phyloP scores from a whole-genome alignment of 495 filamentous ascomycete genomes.

The Terfezia claveryi region DNA sequence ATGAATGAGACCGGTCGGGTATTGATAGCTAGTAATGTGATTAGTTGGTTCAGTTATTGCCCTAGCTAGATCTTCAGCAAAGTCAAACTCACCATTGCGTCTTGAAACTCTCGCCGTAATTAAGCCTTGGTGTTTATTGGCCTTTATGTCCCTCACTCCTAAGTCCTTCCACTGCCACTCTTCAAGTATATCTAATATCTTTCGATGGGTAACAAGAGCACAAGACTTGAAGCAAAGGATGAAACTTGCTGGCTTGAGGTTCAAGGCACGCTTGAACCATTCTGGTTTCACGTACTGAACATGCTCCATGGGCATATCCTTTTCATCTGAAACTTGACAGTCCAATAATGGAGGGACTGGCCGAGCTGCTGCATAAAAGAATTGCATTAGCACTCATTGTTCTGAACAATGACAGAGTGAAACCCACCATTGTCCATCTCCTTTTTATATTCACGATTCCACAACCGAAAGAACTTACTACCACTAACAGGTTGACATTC shows the following conservation, averaged over 20 bases:
- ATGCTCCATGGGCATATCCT: background rate
- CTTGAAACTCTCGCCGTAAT: slow-evolving; percentile 54
- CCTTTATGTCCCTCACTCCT: slow-evolving; percentile 32
- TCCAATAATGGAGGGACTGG: slow-evolving; percentile 4
- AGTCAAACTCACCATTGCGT: slow-evolving; percentile 45
- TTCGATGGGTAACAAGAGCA: slow-evolving; percentile 46
- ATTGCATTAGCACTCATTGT: no score
- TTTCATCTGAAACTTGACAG: background rate
- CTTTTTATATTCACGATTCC: background rate
- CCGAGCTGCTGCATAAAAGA: background rate
- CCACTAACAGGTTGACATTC: no score
- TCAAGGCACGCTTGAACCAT: slow-evolving; percentile 72
- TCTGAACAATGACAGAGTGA: no score
- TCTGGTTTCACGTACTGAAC: slow-evolving; percentile 31
- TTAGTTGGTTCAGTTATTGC: no score
- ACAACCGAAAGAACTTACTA: background rate
- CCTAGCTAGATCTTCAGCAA: background rate
- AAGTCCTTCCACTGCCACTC: slow-evolving; percentile 68
- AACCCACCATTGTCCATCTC: background rate
- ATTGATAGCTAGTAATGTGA: slow-evolving; percentile 4
- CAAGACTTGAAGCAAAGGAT: slow-evolving; percentile 51
- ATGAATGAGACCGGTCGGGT: slow-evolving; percentile 63
- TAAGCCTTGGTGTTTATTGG: slow-evolving; percentile 45
- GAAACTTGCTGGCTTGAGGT: slow-evolving; percentile 59
- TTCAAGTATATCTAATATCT: slow-evolving; percentile 46